Conservation (phyloP, 1,284 basidiomycete genomes). For the Pyrrhoderma lamaoense region DNA sequence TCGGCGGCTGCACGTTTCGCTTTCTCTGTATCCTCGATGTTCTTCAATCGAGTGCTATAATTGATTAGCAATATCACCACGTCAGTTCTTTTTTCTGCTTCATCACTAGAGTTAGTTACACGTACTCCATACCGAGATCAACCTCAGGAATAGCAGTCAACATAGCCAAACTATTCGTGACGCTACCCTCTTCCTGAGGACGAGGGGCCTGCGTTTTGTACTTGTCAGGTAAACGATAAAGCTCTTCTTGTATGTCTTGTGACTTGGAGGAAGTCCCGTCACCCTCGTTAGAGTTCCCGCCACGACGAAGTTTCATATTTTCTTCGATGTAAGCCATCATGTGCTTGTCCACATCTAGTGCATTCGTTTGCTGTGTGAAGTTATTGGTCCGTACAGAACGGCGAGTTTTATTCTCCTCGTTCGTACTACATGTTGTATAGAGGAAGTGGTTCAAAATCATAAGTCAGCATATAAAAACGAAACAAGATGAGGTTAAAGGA, state of each 20-base stretch:
- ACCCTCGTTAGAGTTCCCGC: slow-evolving; percentile 30
- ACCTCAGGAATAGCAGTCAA: slow-evolving; percentile 95
- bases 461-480: not conserved
- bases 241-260: slow-evolving; percentile 71
- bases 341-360: slow-evolving; percentile 94
- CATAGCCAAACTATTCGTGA: slow-evolving; percentile 90
- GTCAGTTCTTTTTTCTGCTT: too few relatives aligned
- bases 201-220: slow-evolving; percentile 46
- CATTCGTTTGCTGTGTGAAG: slow-evolving; percentile 95
- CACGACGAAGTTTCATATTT: slow-evolving; percentile 78
- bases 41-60: slow-evolving; percentile 75
- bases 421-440: slow-evolving; percentile 46
- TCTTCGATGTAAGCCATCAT: slow-evolving; percentile 99
- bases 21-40: slow-evolving; percentile 95
- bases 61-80: not conserved
- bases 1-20: slow-evolving; percentile 84
- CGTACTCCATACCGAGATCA: slow-evolving; percentile 95
- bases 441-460: too few relatives aligned
- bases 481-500: not conserved
- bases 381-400: slow-evolving; percentile 80
- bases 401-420: slow-evolving; percentile 61
- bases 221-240: slow-evolving; percentile 75
- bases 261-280: slow-evolving; percentile 37
- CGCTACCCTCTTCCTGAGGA: slow-evolving; percentile 76
- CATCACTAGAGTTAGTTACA: slow-evolving; percentile 23